Conservation (phyloP, 768 basidiomycete genomes). For the Lyophyllum shimeji region DNA sequence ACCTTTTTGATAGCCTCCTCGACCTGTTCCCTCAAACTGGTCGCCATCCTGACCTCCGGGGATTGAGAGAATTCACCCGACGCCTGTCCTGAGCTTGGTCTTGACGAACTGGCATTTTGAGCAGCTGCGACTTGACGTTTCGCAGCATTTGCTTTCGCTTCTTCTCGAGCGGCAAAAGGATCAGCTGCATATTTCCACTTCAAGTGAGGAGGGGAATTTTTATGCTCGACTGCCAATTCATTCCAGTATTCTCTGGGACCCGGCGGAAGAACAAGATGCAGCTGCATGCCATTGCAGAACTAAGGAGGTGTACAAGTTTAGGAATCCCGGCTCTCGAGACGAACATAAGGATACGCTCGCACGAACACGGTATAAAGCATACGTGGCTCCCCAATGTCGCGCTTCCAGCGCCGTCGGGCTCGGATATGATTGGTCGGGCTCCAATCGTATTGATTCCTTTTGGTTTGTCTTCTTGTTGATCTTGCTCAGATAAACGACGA, state of each 20-base stretch:
- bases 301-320: constrained; percentile 34
- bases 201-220: constrained; percentile 61
- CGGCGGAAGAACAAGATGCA: constrained; percentile 77
- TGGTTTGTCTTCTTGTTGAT: constrained; percentile 71
- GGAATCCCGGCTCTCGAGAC: constrained; percentile 11
- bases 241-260: constrained; percentile 90
- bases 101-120: constrained; percentile 14
- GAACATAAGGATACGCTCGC: constrained; percentile 9
- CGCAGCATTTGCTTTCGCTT: constrained; percentile 59
- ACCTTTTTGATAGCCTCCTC: constrained; percentile 83
- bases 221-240: constrained; percentile 69
- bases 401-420: constrained; percentile 75
- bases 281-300: constrained; percentile 75
- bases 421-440: constrained; percentile 70
- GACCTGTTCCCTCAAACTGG: constrained; percentile 70
- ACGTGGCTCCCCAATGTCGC: constrained; percentile 89
- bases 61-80: constrained; percentile 43
- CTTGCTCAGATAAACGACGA: constrained; percentile 64
- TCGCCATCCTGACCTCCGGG: constrained; percentile 85
- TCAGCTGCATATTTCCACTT: constrained; percentile 89
- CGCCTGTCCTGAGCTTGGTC: constrained; percentile 18
- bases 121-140: constrained; percentile 36
- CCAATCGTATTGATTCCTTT: constrained; percentile 66
- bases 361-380: constrained; percentile 85
- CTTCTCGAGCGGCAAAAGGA: constrained; percentile 74